Evolutionary conservation across 2,329 filamentous ascomycete genomes (phyloP), one percentile per base, ranked within the genome.

Genomic region (Hymenoscyphus infarciens): DNA sequence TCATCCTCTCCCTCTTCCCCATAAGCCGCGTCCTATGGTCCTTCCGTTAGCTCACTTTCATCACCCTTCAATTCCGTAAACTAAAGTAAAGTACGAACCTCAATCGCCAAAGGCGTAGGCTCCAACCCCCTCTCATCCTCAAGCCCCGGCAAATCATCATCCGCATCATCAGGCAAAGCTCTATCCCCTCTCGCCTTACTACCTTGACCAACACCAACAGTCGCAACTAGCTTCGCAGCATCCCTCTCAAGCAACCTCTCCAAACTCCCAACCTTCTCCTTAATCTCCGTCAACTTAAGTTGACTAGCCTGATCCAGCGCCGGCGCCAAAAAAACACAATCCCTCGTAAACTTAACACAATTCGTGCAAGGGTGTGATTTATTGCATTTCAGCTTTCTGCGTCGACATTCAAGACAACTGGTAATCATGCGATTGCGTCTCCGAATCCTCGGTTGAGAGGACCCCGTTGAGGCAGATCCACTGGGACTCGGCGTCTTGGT

Each of bases 341-440:
- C 78, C 19, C 81, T 77, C n/a, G 73, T 70, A 71, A 78, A 79
- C 59, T 80, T 74, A 1, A 70, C 58, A 39, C 73, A 73, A 52
- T 71, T 73, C 16, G 80, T 81, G 73, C 90, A 94, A 64, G 90
- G 88, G 58, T 88, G 82, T 22, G 80, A 76, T 72, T 90, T 91
- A 77, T 91, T 87, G 77, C 90, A 94, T 74, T 90, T 91, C 61
- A 92, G 79, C 76, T 94, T 94, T 49, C 90, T 83, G 25, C 89
- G 84, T 45, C 90, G 83, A 72, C 88, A 91, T 74, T 89, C 85
- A 38, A 88, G 81, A 73, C 87, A 91, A 31, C 85, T 88, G 65
- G 83, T 83, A 74, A 90, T 87, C 79, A 88, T 83, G 71, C 85
- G 81, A 78, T 88, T 83, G 66, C 87, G 80, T 54, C 86, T 64